phyloP scores from a whole-genome alignment of 1,284 basidiomycete species.

The Schizopora paradoxa region DNA sequence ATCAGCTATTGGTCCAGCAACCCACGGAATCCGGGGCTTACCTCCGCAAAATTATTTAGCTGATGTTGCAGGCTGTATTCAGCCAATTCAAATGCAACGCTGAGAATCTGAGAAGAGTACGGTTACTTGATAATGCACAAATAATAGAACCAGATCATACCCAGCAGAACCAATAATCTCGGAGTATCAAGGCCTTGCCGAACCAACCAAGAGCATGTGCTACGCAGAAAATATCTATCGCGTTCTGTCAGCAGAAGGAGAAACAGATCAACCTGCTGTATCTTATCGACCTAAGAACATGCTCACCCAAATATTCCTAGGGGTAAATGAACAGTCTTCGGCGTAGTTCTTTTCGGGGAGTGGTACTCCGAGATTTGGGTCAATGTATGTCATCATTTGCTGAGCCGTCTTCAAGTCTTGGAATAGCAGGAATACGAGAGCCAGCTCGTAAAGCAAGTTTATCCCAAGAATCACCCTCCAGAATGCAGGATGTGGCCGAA shows the following conservation, averaged over 20 bases:
- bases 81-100: conserved; percentile 78
- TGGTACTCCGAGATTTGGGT: conserved; percentile 63
- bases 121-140: conserved; percentile 9
- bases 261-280: conserved; percentile 7
- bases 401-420: conserved; percentile 77
- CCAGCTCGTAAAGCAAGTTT: conserved; percentile 76
- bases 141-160: conserved; percentile 34
- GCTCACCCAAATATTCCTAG: conserved; percentile 60
- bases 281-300: conserved; percentile 9
- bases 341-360: conserved; percentile 80
- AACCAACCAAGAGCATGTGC: conserved; percentile 83
- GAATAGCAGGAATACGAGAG: conserved; percentile 76
- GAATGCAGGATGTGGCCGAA: conserved; percentile 70
- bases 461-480: conserved; percentile 72
- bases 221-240: conserved; percentile 77
- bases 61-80: conserved; percentile 83
- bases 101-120: conserved; percentile 55
- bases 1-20: conserved; percentile 20
- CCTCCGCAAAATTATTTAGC: conserved; percentile 78
- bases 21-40: conserved; percentile 31
- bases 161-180: conserved; percentile 90
- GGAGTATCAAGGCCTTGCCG: conserved; percentile 78
- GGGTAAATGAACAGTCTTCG: conserved; percentile 68
- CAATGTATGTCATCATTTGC: conserved; percentile 70
- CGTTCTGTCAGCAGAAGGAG: conserved; percentile 42